Evolutionary conservation across 163 green algal genomes (phyloP).

Genomic region (Coccomyxa subellipsoidea): DNA sequence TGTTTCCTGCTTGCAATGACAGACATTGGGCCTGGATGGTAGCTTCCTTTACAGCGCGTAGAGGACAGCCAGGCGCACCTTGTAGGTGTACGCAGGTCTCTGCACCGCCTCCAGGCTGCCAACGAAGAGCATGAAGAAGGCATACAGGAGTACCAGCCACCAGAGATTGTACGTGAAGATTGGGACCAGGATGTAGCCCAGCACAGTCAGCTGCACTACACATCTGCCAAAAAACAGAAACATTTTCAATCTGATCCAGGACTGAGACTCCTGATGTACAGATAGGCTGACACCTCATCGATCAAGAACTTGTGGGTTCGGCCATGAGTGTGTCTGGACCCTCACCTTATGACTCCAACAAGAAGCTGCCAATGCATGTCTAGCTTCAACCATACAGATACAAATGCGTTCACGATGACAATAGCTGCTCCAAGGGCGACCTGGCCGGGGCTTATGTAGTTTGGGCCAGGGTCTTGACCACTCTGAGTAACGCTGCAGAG

Average conservation of each 20-base stretch:
- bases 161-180: constrained; percentile 57
- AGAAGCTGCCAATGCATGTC: constrained; percentile 44
- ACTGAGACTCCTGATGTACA: too few species aligned
- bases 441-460: constrained; percentile 9
- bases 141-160: constrained; percentile 56
- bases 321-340: not conserved
- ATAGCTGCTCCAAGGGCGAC: constrained; percentile 33
- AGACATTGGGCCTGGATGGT: not conserved
- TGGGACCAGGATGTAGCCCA: constrained; percentile 68
- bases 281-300: not conserved
- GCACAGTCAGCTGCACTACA: constrained; percentile 53
- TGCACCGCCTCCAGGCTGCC: constrained; percentile 48
- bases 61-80: constrained; percentile 1
- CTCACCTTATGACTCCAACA: constrained; percentile 35
- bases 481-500: not conserved
- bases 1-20: not conserved
- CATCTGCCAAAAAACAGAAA: constrained; percentile 38
- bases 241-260: too few species aligned
- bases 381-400: constrained; percentile 43
- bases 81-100: constrained; percentile 46
- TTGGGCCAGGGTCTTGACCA: constrained; percentile 1
- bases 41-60: not conserved
- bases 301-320: not conserved
- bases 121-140: constrained; percentile 57
- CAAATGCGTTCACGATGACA: constrained; percentile 31